These are phyloP conservation scores for Debaryomyces psychrophilus DNA, from an alignment of 1,139 yeast species.

Conservation along the genomic window DNA sequence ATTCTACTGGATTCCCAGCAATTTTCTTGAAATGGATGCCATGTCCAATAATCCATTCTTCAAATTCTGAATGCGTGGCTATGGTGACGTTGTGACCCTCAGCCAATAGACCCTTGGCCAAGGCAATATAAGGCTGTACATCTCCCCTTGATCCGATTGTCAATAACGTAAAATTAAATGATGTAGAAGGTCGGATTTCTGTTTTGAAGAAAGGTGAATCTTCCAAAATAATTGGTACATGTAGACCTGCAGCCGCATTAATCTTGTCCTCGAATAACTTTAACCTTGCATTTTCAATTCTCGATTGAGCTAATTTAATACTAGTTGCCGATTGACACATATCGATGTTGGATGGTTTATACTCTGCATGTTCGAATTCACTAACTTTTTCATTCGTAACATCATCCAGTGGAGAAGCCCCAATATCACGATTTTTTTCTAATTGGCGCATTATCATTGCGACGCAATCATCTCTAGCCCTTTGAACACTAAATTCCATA, in stretches of 20 bases:
- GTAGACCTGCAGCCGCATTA: slow-evolving; percentile 59
- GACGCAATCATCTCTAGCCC: slow-evolving; percentile 75
- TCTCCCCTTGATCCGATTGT: slow-evolving; percentile 97
- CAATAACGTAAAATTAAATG: slow-evolving; percentile 65
- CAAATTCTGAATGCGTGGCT: slow-evolving; percentile 83
- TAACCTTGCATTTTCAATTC: slow-evolving; percentile 54
- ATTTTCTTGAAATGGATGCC: slow-evolving; percentile 71
- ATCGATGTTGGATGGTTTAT: background rate
- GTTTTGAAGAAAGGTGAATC: slow-evolving; percentile 62
- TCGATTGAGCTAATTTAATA: slow-evolving; percentile 22
- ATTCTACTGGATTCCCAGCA: slow-evolving; percentile 92
- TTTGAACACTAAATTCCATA: slow-evolving; percentile 71
- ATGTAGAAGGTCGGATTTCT: slow-evolving; percentile 53
- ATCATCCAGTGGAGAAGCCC: slow-evolving; percentile 26
- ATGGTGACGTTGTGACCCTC: slow-evolving; percentile 87
- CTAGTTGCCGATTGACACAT: background rate
- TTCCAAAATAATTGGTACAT: slow-evolving; percentile 67
- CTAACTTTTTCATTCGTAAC: background rate
- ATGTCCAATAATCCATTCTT: slow-evolving; percentile 69
- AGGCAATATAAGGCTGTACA: slow-evolving; percentile 92
- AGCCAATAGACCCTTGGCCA: slow-evolving; percentile 72
- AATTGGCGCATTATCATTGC: slow-evolving; percentile 53
- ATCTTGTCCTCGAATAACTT: slow-evolving; percentile 66
- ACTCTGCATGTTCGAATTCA: background rate
- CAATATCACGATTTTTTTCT: slow-evolving; percentile 41